Evolutionary conservation across 2,329 filamentous ascomycete species (phyloP).

Genomic region (Fusarium clavum): DNA sequence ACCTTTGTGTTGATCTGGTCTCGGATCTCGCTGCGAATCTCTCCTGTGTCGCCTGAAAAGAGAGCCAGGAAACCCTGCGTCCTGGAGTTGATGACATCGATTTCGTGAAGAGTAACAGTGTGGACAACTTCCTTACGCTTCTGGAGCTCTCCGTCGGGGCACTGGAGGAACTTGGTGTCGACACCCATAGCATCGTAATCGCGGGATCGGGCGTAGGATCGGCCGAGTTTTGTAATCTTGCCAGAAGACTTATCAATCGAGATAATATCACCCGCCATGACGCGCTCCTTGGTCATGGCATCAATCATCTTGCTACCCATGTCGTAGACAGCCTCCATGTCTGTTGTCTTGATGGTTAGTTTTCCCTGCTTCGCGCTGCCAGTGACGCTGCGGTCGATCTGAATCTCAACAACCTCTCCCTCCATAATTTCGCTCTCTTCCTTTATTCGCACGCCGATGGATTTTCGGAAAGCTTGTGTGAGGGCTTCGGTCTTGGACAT

Average conservation of each 20-base stretch:
- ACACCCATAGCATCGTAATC: conserved; percentile 99
- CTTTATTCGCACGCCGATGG: conserved; percentile 97
- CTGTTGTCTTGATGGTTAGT: conserved; percentile 98
- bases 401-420: conserved; percentile 98
- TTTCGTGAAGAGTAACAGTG: conserved; percentile 96
- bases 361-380: conserved; percentile 98
- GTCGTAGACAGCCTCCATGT: conserved; percentile 99
- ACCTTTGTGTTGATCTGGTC: conserved; percentile 99
- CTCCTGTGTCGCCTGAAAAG: conserved; percentile 97
- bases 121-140: conserved; percentile 97
- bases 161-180: conserved; percentile 98
- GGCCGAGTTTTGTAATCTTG: conserved; percentile 96
- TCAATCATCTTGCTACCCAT: conserved; percentile 99
- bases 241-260: conserved; percentile 98
- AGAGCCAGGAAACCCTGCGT: conserved; percentile 98
- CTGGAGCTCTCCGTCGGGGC: conserved; percentile 96
- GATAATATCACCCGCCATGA: conserved; percentile 98
- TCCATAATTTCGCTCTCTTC: conserved; percentile 99
- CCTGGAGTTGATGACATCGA: conserved; percentile 98
- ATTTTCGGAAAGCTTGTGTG: conserved; percentile 98
- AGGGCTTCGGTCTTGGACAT: conserved; percentile 99
- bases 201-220: conserved; percentile 92
- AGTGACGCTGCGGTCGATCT: conserved; percentile 96
- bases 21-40: conserved; percentile 95
- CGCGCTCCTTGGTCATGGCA: conserved; percentile 98